Evolutionary conservation across 768 basidiomycete genomes (phyloP), one percentile per base, ranked within the genome.

Genomic region (Trametes cinnabarina): DNA sequence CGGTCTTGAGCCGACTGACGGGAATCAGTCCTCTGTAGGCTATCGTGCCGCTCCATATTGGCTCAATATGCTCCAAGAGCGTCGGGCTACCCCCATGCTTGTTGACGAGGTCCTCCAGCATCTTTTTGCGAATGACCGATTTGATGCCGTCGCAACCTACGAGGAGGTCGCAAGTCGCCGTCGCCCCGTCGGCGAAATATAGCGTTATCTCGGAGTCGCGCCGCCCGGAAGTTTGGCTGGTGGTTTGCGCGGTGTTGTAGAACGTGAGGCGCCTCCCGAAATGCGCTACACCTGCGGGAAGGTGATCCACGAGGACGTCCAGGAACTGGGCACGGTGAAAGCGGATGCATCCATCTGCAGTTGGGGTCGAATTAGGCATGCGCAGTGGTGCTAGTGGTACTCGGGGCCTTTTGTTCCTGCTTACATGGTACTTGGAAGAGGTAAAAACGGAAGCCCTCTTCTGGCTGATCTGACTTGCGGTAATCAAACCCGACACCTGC

Each of bases 311-410:
- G 43, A 79, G 70, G 14, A 74, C 71, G 51, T 79, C 75, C 4
- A 81, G 73, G 57, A 82, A 81, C 40, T 76, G 73, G 6, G 79
- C 79, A 14, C 81, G 72, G 63, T 82, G 80, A 56, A 80, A 79
- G 1, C 77, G 74, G 37, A 78, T 77, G 40, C 65, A 67, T 1
- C 65, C 64, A 52, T 67, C 68, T 71, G 42, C 26, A 32, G 30
- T 19, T 20, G 34, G 25, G 23, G 26, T 41, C 34, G n/a, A 23
- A 15, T 15, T 9, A 6, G 19, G 46, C 19, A n/a, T n/a, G n/a
- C n/a, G n/a, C n/a, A n/a, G n/a, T n/a, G n/a, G n/a, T n/a, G n/a
- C n/a, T n/a, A n/a, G n/a, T n/a, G n/a, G n/a, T n/a, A 28, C 17
- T 25, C 35, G 40, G 35, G 15, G 58, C 34, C 9, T 3, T 43